Conservation (phyloP, 2,329 filamentous ascomycete species). For the Coleophoma crateriformis region DNA sequence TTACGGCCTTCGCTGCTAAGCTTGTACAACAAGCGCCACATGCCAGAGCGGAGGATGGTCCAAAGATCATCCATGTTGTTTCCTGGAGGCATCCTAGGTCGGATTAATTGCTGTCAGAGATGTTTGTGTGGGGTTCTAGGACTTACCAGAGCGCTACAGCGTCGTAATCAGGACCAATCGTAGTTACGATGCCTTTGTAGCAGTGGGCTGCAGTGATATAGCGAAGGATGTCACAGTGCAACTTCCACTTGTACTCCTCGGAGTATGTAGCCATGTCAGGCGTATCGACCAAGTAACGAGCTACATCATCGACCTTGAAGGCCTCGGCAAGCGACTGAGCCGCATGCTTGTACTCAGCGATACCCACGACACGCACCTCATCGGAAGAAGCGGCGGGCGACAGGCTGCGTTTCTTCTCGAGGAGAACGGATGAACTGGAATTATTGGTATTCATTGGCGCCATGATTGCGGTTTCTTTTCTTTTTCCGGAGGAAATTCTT, state of each 20-base stretch:
- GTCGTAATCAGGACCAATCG: constrained; percentile 70
- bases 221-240: constrained; percentile 72
- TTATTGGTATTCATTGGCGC: constrained; percentile 31
- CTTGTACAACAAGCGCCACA: constrained; percentile 73
- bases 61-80: constrained; percentile 67
- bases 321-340: constrained; percentile 69
- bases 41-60: constrained; percentile 67
- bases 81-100: constrained; percentile 65
- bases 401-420: constrained; percentile 25
- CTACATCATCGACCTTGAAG: constrained; percentile 70
- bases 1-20: constrained; percentile 65
- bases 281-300: constrained; percentile 68
- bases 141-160: constrained; percentile 73
- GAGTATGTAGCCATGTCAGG: constrained; percentile 59
- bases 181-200: constrained; percentile 67
- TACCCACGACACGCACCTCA: constrained; percentile 58
- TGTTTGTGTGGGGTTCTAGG: background rate
- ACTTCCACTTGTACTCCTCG: constrained; percentile 65
- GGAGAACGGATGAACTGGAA: background rate
- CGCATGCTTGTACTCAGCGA: constrained; percentile 66
- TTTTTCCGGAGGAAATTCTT: background rate
- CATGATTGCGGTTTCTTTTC: constrained; percentile 21
- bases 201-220: constrained; percentile 73
- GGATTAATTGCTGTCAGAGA: background rate
- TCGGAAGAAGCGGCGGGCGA: constrained; percentile 25